Evolutionary conservation across 768 basidiomycete species (phyloP), one percentile per base, ranked within the genome.

Genomic region (Boletus fagicola): DNA sequence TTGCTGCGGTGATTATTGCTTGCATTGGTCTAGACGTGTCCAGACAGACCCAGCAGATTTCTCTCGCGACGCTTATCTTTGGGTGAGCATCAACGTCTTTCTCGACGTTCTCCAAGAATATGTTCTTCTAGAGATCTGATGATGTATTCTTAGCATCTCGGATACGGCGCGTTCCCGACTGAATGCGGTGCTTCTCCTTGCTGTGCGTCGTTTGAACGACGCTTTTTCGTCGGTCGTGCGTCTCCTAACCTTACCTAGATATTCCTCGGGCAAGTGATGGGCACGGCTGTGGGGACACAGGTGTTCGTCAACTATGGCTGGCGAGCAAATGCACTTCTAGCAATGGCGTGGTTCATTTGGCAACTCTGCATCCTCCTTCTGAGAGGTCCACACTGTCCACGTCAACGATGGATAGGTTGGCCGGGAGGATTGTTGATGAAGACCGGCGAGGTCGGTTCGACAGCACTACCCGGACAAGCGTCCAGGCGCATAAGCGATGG

Each of bases 241-340:
- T 45, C 10, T 31, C 56, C 28, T 36, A 2, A 56, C 28, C n/a
- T 31, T 42, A 22, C 35, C 30, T 46, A 76, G 70, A 62, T 86
- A 36, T 90, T 90, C 68, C 78, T 88, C 30, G 90, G 90, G 0
- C 90, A 92, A 74, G 85, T 91, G 8, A 84, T 87, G 72, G 90
- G 90, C 26, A 90, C 89, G 0, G 78, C 88, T 0, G 85, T 84
- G 2, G 85, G 88, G n/a, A 87, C 88, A 0, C 69, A 81, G 49
- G 79, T 92, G 6, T 94, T 90, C 70, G 77, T 86, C 33, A 58
- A 74, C 10, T 75, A 80, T 60, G 90, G 90, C 18, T 91, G 88
- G 87, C 75, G 82, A 33, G 76, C 85, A 0, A 78, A 78, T 0
- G 84, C 86, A 0, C 77, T 76, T 20, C 73, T 89, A 11, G 79